Percentiles rank a stretch among this genome's conserved stretches.
Conservation (phyloP, 495 filamentous ascomycete genomes). For the Talaromyces proteolyticus region DNA sequence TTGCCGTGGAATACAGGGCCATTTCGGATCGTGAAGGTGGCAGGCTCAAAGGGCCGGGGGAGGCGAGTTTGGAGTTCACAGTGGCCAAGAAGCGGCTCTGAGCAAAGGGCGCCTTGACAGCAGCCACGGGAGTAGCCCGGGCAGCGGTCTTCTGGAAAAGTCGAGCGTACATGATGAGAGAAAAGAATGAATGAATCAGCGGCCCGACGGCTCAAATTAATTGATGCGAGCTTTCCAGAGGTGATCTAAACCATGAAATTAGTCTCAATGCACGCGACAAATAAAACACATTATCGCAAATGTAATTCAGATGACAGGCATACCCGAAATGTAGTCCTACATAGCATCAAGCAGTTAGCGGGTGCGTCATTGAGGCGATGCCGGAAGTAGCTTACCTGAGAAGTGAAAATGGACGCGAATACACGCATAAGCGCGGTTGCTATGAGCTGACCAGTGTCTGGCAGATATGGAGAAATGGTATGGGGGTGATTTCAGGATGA, state of each 20-base stretch:
- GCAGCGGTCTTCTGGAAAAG: constrained; percentile 51
- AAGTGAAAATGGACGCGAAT: constrained; percentile 89
- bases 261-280: constrained; percentile 17
- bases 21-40: constrained; percentile 94
- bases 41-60: constrained; percentile 62
- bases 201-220: constrained; percentile 43
- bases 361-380: constrained; percentile 7
- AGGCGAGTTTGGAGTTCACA: constrained; percentile 60
- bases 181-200: constrained; percentile 9
- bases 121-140: constrained; percentile 46
- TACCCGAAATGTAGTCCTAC: constrained; percentile 94
- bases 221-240: constrained; percentile 92
- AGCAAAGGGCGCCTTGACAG: constrained; percentile 38
- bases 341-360: constrained; percentile 11
- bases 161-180: constrained; percentile 63
- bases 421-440: constrained; percentile 83
- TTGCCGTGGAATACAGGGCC: constrained; percentile 91
- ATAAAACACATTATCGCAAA: no score
- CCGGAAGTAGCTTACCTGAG: constrained; percentile 65
- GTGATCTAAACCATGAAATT: constrained; percentile 63
- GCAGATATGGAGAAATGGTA: constrained; percentile 13
- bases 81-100: constrained; percentile 64
- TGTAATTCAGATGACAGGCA: no score
- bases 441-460: constrained; percentile 35
- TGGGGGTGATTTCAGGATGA: background rate